These are phyloP conservation scores for Lotmaria passim DNA, from an alignment of 208 protist species.

Conservation along the genomic window DNA sequence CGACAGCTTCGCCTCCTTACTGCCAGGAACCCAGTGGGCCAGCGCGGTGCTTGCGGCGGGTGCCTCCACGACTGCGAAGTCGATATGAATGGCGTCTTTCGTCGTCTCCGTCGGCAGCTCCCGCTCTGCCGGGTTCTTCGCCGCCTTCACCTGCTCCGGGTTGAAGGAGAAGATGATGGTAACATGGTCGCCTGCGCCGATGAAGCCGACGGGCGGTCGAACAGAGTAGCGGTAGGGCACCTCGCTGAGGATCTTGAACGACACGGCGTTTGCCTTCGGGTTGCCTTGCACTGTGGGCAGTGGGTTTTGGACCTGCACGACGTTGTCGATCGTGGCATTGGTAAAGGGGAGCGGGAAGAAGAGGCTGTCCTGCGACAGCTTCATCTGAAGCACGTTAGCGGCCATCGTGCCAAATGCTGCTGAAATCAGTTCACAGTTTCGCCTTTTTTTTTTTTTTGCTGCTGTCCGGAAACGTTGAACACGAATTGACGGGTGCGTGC, in stretches of 20 bases:
- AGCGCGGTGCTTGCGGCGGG: slow-evolving; percentile 2
- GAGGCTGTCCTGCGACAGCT: slow-evolving; percentile 74
- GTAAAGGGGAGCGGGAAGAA: slow-evolving; percentile 85
- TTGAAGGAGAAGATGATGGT: slow-evolving; percentile 74
- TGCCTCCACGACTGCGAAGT: slow-evolving; percentile 68
- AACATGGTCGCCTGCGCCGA: slow-evolving; percentile 52
- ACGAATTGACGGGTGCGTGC: too few species aligned
- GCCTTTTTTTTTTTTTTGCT: slow-evolving; percentile 5
- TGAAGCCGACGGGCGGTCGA: slow-evolving; percentile 63
- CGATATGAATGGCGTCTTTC: slow-evolving; percentile 75
- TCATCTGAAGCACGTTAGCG: slow-evolving; percentile 31
- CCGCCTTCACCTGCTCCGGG: slow-evolving; percentile 49
- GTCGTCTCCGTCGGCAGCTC: slow-evolving; percentile 61
- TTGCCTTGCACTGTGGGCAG: slow-evolving; percentile 41
- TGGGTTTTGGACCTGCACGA: slow-evolving; percentile 70
- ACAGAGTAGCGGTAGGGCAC: slow-evolving; percentile 78
- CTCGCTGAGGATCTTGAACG: slow-evolving; percentile 78
- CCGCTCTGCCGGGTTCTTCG: slow-evolving; percentile 34
- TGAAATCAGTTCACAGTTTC: too few species aligned
- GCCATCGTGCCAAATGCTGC: slow-evolving; percentile 19
- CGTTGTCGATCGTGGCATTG: slow-evolving; percentile 76
- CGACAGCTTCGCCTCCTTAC: slow-evolving; percentile 19
- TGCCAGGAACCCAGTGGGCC: slow-evolving; percentile 20
- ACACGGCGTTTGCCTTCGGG: slow-evolving; percentile 60
- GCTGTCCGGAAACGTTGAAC: neutral